phyloP scores from a whole-genome alignment of 2,329 filamentous ascomycete genomes.

The Penicillium sp. region DNA sequence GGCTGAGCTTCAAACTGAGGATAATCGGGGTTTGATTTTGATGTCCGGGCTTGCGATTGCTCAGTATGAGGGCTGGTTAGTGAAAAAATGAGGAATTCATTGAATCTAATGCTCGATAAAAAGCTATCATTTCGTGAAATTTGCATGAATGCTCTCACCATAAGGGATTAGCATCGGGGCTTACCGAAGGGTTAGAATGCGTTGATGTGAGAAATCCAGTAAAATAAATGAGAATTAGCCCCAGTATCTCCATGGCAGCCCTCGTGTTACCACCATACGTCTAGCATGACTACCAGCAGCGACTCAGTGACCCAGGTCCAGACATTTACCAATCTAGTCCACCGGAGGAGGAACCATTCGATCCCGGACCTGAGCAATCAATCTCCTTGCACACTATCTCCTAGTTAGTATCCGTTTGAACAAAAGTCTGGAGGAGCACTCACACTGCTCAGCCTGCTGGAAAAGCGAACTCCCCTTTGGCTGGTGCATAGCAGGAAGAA shows the following conservation, averaged over 20 bases:
- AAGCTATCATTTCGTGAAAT: too few relatives aligned
- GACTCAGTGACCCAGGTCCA: neutral
- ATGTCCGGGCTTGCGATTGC: constrained; percentile 3
- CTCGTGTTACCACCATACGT: neutral
- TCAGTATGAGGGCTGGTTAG: constrained; percentile 1
- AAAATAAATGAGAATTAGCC: too few relatives aligned
- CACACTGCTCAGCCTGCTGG: constrained; percentile 30
- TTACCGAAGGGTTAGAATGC: too few relatives aligned
- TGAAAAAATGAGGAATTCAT: neutral
- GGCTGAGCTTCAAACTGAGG: neutral
- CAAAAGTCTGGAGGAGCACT: neutral
- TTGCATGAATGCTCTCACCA: too few relatives aligned
- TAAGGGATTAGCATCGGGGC: too few relatives aligned
- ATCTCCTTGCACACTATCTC: constrained; percentile 21
- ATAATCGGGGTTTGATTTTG: constrained; percentile 1
- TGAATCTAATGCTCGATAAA: neutral
- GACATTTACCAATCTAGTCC: constrained; percentile 17
- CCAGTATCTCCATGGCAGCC: neutral
- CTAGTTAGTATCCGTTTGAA: neutral
- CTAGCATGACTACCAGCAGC: neutral
- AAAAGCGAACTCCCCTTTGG: constrained; percentile 25
- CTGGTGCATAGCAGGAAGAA: constrained; percentile 28
- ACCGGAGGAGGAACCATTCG: neutral
- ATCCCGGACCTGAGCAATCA: constrained; percentile 14
- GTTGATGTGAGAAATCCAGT: too few relatives aligned